phyloP scores from a whole-genome alignment of 1,284 basidiomycete genomes.

The Sporisorium exsertum region DNA sequence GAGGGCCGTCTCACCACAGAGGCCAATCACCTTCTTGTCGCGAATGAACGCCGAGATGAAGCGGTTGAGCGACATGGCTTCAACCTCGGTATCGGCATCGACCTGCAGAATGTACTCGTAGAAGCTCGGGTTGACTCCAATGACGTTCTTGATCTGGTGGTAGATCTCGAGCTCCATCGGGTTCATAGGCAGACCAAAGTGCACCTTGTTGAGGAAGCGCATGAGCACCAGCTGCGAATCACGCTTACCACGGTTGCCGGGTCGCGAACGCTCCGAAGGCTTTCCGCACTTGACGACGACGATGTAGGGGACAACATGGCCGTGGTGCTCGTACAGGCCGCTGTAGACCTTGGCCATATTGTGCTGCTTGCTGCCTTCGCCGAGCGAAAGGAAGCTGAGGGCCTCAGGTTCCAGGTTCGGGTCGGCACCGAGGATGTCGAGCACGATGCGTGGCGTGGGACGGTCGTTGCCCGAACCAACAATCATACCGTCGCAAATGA shows the following conservation, averaged over 20 bases:
- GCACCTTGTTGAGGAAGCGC: slow-evolving; percentile 98
- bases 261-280: slow-evolving; percentile 89
- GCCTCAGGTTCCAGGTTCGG: slow-evolving; percentile 93
- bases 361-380: slow-evolving; percentile 93
- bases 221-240: slow-evolving; percentile 96
- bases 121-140: slow-evolving; percentile 97
- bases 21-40: slow-evolving; percentile 91
- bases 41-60: slow-evolving; percentile 86
- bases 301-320: slow-evolving; percentile 95
- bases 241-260: slow-evolving; percentile 79
- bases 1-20: slow-evolving; percentile 91
- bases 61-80: slow-evolving; percentile 85
- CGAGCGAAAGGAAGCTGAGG: slow-evolving; percentile 90
- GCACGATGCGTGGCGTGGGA: slow-evolving; percentile 79
- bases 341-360: slow-evolving; percentile 99
- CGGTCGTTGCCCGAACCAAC: slow-evolving; percentile 87
- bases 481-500: slow-evolving; percentile 99
- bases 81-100: slow-evolving; percentile 92
- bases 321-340: slow-evolving; percentile 90
- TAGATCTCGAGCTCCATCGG: slow-evolving; percentile 97
- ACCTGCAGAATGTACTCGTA: slow-evolving; percentile 98
- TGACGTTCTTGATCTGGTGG: slow-evolving; percentile 99
- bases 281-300: slow-evolving; percentile 98
- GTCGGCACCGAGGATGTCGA: slow-evolving; percentile 95
- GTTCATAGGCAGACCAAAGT: slow-evolving; percentile 96